Evolutionary conservation across 208 protist genomes (phyloP), one percentile per base, ranked within the genome.

Genomic region (Leishmania amazonensis): DNA sequence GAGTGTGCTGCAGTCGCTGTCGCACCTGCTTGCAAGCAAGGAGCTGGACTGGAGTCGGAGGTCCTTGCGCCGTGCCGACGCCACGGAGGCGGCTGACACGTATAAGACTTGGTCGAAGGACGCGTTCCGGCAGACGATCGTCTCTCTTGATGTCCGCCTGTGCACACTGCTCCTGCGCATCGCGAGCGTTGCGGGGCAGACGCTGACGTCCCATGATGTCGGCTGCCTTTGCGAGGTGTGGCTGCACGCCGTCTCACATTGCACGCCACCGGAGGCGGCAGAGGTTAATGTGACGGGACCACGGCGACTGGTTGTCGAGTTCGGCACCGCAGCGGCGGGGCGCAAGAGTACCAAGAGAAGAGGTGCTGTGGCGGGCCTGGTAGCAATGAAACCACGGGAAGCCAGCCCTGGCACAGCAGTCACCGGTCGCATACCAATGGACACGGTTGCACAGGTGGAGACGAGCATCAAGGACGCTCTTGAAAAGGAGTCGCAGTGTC

Each of bases 221-320:
- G 93, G 95, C 77, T 82, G 72, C 19, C 85, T 96, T 6, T 93
- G 91, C 75, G 85, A 89, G n/a, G 73, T 89, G 31, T 96, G 93
- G 93, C 77, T 96, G 78, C 80, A 81, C 71, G 87, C 89, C 54
- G 74, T 91, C n/a, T 54, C 83, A 42, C 83, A 84, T 70, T 77
- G 58, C 40, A 49, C n/a, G 65, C 40, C 70, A 45, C 31, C 53
- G 19, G 70, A 75, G 3, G 24, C 53, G 0, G 45, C 19, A 11
- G 72, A 45, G 35, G 38, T 75, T 31, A 86, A 91, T 76, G 83
- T 54, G 9, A 91, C 85, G 6, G 85, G 85, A 15, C 74, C 58
- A 62, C 86, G 75, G 6, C 60, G 79, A 1, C 28, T 71, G 1
- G 72, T 84, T 51, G 57, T 67, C 31, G 19, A 81, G 4, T 35